phyloP scores from a whole-genome alignment of 192 early-diverging fungal genomes.

The Kickxella alabastrina region DNA sequence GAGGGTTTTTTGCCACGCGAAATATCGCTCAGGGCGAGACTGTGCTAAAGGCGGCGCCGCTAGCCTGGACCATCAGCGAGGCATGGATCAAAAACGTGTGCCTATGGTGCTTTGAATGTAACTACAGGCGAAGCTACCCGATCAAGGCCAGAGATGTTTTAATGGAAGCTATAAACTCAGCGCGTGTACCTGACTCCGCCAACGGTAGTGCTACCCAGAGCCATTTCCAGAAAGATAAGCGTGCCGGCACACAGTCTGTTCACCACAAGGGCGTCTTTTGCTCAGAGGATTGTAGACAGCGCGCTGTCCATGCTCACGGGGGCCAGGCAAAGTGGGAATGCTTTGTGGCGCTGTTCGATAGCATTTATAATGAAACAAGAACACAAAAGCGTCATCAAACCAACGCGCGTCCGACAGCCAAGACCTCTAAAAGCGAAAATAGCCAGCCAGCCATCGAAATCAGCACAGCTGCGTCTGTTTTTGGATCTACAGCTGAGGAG shows the following conservation, averaged over 20 bases:
- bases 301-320: slow-evolving; percentile 24
- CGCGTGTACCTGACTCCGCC: neutral
- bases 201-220: neutral
- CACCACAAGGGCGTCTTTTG: slow-evolving; percentile 40
- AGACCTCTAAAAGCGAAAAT: too few relatives aligned
- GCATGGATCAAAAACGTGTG: slow-evolving; percentile 42
- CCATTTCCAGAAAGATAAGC: neutral
- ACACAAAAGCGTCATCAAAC: neutral
- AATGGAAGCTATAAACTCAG: neutral
- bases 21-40: slow-evolving; percentile 25
- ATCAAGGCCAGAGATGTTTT: slow-evolving; percentile 21
- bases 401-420: neutral
- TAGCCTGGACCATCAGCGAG: slow-evolving; percentile 35
- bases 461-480: too few relatives aligned
- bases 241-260: neutral
- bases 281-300: slow-evolving; percentile 22
- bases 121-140: slow-evolving; percentile 16
- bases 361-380: slow-evolving; percentile 22
- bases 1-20: slow-evolving; percentile 44
- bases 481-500: too few relatives aligned
- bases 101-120: slow-evolving; percentile 40
- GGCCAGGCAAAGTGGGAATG: slow-evolving; percentile 16
- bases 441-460: too few relatives aligned
- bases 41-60: slow-evolving; percentile 29
- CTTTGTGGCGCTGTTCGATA: slow-evolving; percentile 17